Conservation (phyloP, 768 basidiomycete species). For the Porpolomopsis calyptriformis region DNA sequence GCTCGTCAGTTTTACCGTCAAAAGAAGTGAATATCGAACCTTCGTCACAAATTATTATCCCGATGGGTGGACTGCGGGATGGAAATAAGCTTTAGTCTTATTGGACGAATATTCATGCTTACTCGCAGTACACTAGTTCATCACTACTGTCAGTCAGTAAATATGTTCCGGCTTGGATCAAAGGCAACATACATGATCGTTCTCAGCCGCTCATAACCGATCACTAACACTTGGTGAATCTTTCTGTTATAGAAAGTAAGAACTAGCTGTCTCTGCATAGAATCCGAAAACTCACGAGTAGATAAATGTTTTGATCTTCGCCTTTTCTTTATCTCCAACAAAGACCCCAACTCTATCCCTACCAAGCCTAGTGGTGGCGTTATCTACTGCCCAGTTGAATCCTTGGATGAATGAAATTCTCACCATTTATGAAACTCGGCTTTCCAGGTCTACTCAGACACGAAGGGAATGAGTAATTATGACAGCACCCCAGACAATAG, state of each 20-base stretch:
- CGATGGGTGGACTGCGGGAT: slow-evolving; percentile 68
- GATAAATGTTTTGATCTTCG: slow-evolving; percentile 54
- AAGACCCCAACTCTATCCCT: slow-evolving; percentile 38
- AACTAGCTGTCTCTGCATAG: neutral
- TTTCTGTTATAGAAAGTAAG: slow-evolving; percentile 30
- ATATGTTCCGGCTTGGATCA: neutral
- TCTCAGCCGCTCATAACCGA: slow-evolving; percentile 87
- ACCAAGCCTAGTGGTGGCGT: slow-evolving; percentile 31
- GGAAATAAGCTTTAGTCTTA: slow-evolving; percentile 2
- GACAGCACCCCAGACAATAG: neutral
- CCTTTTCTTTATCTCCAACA: slow-evolving; percentile 38
- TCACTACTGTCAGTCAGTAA: slow-evolving; percentile 23
- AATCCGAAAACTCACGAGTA: slow-evolving; percentile 44
- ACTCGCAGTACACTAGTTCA: slow-evolving; percentile 58
- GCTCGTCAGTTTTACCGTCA: neutral
- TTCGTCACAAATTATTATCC: slow-evolving; percentile 92
- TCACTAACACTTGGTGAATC: slow-evolving; percentile 78
- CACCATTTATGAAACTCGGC: slow-evolving; percentile 87
- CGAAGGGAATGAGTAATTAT: slow-evolving; percentile 2
- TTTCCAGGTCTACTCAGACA: slow-evolving; percentile 70
- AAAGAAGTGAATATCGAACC: slow-evolving; percentile 29
- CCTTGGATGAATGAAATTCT: neutral
- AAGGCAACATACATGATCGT: slow-evolving; percentile 57
- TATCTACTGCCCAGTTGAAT: neutral
- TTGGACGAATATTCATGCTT: slow-evolving; percentile 14